phyloP scores from a whole-genome alignment of 208 protist species.

The Porcisia deanei region DNA sequence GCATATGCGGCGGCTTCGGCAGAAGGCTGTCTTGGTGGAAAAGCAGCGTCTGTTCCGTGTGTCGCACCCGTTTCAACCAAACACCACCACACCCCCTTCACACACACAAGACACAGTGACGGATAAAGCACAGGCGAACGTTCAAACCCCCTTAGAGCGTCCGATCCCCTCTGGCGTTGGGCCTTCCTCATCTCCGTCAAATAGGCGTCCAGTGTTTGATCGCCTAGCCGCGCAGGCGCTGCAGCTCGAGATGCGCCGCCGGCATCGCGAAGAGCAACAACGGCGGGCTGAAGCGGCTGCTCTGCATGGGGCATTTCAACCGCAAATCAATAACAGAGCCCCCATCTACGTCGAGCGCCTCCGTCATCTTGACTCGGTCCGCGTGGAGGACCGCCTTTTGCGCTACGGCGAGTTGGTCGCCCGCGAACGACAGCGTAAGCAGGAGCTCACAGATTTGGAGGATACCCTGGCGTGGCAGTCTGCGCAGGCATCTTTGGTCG shows the following conservation, averaged over 20 bases:
- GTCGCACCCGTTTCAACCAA: slow-evolving; percentile 24
- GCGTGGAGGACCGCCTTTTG: slow-evolving; percentile 76
- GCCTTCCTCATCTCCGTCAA: not conserved
- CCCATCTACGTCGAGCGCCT: slow-evolving; percentile 17
- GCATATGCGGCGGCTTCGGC: slow-evolving; percentile 31
- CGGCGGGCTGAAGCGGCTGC: slow-evolving; percentile 39
- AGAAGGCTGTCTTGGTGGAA: slow-evolving; percentile 7
- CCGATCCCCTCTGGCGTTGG: not conserved
- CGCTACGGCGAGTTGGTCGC: slow-evolving; percentile 70
- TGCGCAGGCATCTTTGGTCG: not conserved
- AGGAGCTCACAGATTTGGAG: slow-evolving; percentile 33
- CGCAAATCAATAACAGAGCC: slow-evolving; percentile 44
- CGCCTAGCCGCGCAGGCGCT: slow-evolving; percentile 46
- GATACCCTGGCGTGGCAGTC: slow-evolving; percentile 17
- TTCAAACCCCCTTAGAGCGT: not conserved
- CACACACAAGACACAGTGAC: not conserved
- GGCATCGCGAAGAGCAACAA: slow-evolving; percentile 45
- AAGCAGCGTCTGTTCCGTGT: slow-evolving; percentile 21
- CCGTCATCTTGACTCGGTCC: slow-evolving; percentile 26
- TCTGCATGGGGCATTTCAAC: slow-evolving; percentile 50
- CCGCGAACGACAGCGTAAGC: slow-evolving; percentile 30
- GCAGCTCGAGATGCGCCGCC: slow-evolving; percentile 34
- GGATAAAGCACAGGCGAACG: not conserved
- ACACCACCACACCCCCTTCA: not conserved
- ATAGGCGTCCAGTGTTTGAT: slow-evolving; percentile 48